Conservation (phyloP, 345 rosid species). For the Ceriops zippeliana region DNA sequence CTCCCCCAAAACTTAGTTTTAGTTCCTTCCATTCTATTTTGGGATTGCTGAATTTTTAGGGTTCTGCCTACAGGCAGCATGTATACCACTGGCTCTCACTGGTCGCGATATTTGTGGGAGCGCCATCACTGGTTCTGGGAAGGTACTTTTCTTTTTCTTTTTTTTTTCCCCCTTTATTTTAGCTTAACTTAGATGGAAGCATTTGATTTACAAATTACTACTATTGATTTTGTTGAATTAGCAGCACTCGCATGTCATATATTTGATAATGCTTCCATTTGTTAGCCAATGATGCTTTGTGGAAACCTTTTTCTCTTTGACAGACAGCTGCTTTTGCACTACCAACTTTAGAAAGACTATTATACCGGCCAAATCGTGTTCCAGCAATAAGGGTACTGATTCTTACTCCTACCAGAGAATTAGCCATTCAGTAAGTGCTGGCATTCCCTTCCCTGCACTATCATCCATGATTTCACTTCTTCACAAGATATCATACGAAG, state of each 20-base stretch:
- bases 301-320: conserved; percentile 6
- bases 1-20: no score
- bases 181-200: no score
- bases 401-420: conserved; percentile 90
- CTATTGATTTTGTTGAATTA: not conserved
- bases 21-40: not conserved
- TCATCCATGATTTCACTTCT: no score
- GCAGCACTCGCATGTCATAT: no score
- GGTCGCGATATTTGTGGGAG: conserved; percentile 98
- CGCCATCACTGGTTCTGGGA: conserved; percentile 97
- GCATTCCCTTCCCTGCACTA: not conserved
- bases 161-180: no score
- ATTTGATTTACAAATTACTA: not conserved
- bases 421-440: conserved; percentile 83
- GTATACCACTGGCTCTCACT: conserved; percentile 75
- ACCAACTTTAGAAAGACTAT: conserved; percentile 85
- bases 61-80: conserved; percentile 61
- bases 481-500: no score
- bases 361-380: conserved; percentile 82
- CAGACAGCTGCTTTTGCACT: conserved; percentile 95
- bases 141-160: conserved; percentile 41
- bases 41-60: not conserved
- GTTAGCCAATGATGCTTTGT: no score
- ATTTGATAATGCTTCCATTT: no score
- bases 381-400: conserved; percentile 84